Conservation (phyloP, 371 early-diverging fungal genomes). For the Mucor plumbeus region DNA sequence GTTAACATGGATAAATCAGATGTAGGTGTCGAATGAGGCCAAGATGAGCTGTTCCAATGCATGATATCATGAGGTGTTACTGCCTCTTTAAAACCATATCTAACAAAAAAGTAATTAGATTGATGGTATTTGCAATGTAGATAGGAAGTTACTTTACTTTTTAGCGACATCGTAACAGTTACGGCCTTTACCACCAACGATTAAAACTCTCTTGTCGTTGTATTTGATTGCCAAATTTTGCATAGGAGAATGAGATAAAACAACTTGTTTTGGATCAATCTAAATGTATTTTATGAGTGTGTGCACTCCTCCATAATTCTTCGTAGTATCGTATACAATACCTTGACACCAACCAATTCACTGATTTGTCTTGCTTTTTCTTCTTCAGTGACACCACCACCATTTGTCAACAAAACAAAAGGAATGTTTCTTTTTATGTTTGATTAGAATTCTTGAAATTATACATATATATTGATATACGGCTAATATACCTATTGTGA, state of each 20-base stretch:
- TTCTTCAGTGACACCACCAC: conserved; percentile 83
- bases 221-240: conserved; percentile 61
- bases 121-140: background rate
- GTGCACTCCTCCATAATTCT: background rate
- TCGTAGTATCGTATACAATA: conserved; percentile 16
- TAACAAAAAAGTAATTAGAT: background rate
- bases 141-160: conserved; percentile 20
- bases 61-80: conserved; percentile 81
- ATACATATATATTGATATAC: background rate
- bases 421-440: conserved; percentile 59
- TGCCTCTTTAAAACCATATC: conserved; percentile 81
- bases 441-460: background rate
- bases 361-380: conserved; percentile 77
- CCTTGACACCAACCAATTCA: conserved; percentile 62
- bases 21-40: conserved; percentile 65
- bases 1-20: conserved; percentile 25
- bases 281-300: conserved; percentile 5
- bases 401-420: conserved; percentile 85
- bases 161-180: conserved; percentile 70
- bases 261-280: conserved; percentile 72
- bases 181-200: conserved; percentile 73
- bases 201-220: conserved; percentile 64
- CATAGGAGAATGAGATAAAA: conserved; percentile 91
- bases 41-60: conserved; percentile 70
- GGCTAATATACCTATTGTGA: conserved; percentile 38